Evolutionary conservation across 1,284 basidiomycete species (phyloP).

Genomic region (Leccinum pachyderme): DNA sequence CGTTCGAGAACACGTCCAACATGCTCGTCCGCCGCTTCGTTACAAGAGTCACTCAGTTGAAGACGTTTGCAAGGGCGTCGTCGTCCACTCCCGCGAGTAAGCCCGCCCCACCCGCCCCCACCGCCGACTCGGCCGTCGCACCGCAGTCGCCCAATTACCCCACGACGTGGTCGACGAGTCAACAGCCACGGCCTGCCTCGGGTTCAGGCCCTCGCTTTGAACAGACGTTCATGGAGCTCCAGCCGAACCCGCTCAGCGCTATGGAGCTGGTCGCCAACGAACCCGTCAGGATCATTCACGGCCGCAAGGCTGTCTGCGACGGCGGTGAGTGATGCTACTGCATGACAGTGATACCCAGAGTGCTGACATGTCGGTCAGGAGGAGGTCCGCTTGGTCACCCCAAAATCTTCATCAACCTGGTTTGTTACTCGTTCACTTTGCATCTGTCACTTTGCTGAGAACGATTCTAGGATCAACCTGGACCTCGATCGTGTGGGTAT

Average conservation of each 20-base stretch:
- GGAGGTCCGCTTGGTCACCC: constrained; percentile 96
- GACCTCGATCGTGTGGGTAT: constrained; percentile 78
- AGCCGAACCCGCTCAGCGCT: constrained; percentile 89
- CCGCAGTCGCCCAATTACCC: constrained; percentile 80
- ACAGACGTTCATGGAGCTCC: constrained; percentile 82
- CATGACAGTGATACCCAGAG: not conserved
- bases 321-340: constrained; percentile 67
- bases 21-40: constrained; percentile 41
- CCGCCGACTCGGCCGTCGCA: constrained; percentile 37
- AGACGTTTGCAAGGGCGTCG: constrained; percentile 33
- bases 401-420: constrained; percentile 94
- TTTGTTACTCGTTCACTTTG: constrained; percentile 36
- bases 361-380: constrained; percentile 51
- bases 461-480: constrained; percentile 64
- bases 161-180: constrained; percentile 75
- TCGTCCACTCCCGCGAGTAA: constrained; percentile 29
- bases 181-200: constrained; percentile 57
- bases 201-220: constrained; percentile 81
- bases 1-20: constrained; percentile 12
- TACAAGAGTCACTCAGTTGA: constrained; percentile 29
- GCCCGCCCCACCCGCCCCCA: constrained; percentile 26
- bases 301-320: constrained; percentile 87
- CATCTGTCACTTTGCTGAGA: constrained; percentile 12
- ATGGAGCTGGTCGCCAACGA: constrained; percentile 88
- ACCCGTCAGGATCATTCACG: constrained; percentile 79